phyloP scores from a whole-genome alignment of 192 early-diverging fungal genomes.

The Entomortierella beljakovae region DNA sequence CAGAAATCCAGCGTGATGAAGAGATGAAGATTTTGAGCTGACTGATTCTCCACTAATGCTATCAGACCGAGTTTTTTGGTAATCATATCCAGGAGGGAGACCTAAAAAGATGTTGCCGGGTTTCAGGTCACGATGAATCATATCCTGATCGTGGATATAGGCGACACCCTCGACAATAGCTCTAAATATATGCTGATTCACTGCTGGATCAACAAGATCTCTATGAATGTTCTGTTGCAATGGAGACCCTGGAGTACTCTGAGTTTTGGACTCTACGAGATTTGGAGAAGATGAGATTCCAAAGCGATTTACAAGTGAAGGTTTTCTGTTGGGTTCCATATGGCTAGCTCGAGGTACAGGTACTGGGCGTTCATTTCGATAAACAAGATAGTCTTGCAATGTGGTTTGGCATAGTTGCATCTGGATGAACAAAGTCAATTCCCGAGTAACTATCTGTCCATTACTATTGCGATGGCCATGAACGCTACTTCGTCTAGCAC shows the following conservation, averaged over 20 bases:
- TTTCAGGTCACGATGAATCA: conserved; percentile 84
- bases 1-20: not conserved
- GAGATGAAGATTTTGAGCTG: conserved; percentile 6
- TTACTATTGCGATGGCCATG: conserved; percentile 8
- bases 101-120: conserved; percentile 79
- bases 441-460: conserved; percentile 29
- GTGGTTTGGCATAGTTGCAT: conserved; percentile 93
- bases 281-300: conserved; percentile 5
- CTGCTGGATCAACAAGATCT: conserved; percentile 64
- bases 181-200: conserved; percentile 72
- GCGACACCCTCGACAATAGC: conserved; percentile 83
- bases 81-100: conserved; percentile 18
- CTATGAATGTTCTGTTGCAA: conserved; percentile 28
- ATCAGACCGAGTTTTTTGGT: conserved; percentile 5
- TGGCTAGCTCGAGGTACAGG: conserved; percentile 33
- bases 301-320: conserved; percentile 6
- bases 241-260: conserved; percentile 27
- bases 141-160: conserved; percentile 77
- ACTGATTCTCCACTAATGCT: not conserved
- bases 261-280: conserved; percentile 8
- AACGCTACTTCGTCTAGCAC: not conserved
- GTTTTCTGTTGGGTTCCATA: not conserved
- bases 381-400: conserved; percentile 73
- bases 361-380: conserved; percentile 70
- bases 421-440: conserved; percentile 79